Conservation (phyloP, 1,284 basidiomycete genomes). For the Thelephora terrestris region DNA sequence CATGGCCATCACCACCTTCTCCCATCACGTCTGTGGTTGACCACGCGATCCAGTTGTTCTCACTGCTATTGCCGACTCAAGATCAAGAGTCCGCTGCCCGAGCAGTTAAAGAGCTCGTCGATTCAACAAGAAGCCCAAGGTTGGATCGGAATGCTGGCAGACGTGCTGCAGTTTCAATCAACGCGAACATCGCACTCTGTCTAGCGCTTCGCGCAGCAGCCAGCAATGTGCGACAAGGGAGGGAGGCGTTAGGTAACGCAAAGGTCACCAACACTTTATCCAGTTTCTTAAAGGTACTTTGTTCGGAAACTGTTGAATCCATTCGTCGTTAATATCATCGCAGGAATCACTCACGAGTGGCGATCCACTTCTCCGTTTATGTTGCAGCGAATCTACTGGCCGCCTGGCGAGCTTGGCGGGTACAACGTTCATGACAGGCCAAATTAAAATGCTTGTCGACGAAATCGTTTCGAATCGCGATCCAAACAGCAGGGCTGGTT, state of each 20-base stretch:
- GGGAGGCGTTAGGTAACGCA: slow-evolving; percentile 59
- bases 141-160: slow-evolving; percentile 85
- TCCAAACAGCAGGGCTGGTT: slow-evolving; percentile 89
- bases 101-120: slow-evolving; percentile 62
- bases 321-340: slow-evolving; percentile 1
- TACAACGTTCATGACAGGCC: slow-evolving; percentile 76
- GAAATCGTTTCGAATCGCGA: slow-evolving; percentile 96
- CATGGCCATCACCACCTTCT: slow-evolving; percentile 57
- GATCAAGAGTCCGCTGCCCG: slow-evolving; percentile 60
- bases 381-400: slow-evolving; percentile 88
- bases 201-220: slow-evolving; percentile 63
- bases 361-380: slow-evolving; percentile 67
- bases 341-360: slow-evolving; percentile 79
- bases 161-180: slow-evolving; percentile 81
- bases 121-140: slow-evolving; percentile 65
- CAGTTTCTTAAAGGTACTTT: slow-evolving; percentile 66
- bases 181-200: slow-evolving; percentile 73
- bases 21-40: slow-evolving; percentile 82
- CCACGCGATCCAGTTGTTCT: slow-evolving; percentile 81
- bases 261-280: slow-evolving; percentile 66
- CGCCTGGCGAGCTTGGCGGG: slow-evolving; percentile 79
- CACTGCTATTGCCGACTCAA: slow-evolving; percentile 72
- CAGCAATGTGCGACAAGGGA: slow-evolving; percentile 42
- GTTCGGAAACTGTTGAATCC: background rate
- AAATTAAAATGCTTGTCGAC: slow-evolving; percentile 89